Base-by-base conservation (phyloP, 2,329 filamentous ascomycete genomes). In the Xylariomycetidae sp. region DNA sequence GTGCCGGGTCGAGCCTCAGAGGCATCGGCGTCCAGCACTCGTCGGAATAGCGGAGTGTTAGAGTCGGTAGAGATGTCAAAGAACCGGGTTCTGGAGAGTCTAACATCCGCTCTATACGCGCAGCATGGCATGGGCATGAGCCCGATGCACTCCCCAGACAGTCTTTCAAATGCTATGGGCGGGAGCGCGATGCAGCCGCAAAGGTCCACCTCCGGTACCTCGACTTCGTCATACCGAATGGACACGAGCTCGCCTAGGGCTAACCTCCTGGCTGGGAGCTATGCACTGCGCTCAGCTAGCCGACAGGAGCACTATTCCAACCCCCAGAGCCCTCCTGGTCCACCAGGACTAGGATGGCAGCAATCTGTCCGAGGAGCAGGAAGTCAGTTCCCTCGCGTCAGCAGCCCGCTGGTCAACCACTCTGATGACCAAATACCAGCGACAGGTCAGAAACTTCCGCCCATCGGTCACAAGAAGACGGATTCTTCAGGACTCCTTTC, bases 71-170 rank as follows among this genome's bases (percentile, higher is more conserved):
- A 46, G 28, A 29, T 37, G 12, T 53, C 51, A 13, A 48, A 49
- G 18, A 49, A 29, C 28, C 46, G 50, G 10, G 50, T 54, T 8
- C 48, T 55, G 31, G 48, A 54, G 15, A 50, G 38, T 28, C 20
- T 56, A 22, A 44, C 31, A 11, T 46, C 48, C 5, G 41, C 51
- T 7, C 31, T 56, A 6, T 45, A 46, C 30, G 50, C 48, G 4
- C 48, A 56, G 32, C 47, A 54, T 34, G 51, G 50, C 4, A 30
- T 49, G 15, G 10, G 30, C 5, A 35, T 31, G 2, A 42, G 30
- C 26, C 37, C 27, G 16, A 10, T 27, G 17, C 46, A 42, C 12
- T n/a, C 34, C 16, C n/a, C 40, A 6, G 34, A 36, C n/a, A 30
- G 30, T 18, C 27, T 34, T 17, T 16, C 32, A 9, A 28, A 29